Conservation (phyloP, 495 filamentous ascomycete species). For the Clavariopsis aquatica region DNA sequence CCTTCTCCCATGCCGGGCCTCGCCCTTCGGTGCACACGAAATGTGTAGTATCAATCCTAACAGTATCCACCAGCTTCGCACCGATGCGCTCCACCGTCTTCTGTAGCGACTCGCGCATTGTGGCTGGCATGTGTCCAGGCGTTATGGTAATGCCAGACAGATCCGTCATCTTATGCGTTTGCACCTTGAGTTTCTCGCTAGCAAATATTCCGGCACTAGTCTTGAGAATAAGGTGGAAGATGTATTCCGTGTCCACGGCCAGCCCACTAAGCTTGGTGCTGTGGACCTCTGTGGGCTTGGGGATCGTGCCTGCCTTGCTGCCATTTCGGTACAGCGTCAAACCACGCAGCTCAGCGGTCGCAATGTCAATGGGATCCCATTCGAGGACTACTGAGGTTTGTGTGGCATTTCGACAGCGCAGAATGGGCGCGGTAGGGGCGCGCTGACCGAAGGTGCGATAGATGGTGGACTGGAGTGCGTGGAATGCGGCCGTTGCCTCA, state of each 20-base stretch:
- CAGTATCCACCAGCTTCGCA: constrained; percentile 84
- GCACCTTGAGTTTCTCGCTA: constrained; percentile 79
- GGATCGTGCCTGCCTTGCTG: constrained; percentile 92
- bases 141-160: constrained; percentile 94
- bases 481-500: constrained; percentile 70
- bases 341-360: constrained; percentile 84
- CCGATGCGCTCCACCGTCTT: constrained; percentile 83
- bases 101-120: constrained; percentile 70
- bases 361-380: constrained; percentile 93
- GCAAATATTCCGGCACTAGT: constrained; percentile 86
- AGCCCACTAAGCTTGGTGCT: constrained; percentile 97
- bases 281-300: constrained; percentile 77
- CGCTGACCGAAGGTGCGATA: constrained; percentile 78
- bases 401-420: constrained; percentile 92
- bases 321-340: constrained; percentile 92
- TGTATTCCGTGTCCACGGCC: constrained; percentile 92
- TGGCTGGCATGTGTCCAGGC: constrained; percentile 77
- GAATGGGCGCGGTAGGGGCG: constrained; percentile 73
- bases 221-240: constrained; percentile 87
- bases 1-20: constrained; percentile 89
- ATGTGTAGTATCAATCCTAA: constrained; percentile 96
- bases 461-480: constrained; percentile 82
- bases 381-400: constrained; percentile 97
- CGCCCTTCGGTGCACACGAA: constrained; percentile 97
- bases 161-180: constrained; percentile 99